These are phyloP conservation scores for Kwoniella europaea DNA, from an alignment of 768 basidiomycete genomes.

Conservation along the genomic window DNA sequence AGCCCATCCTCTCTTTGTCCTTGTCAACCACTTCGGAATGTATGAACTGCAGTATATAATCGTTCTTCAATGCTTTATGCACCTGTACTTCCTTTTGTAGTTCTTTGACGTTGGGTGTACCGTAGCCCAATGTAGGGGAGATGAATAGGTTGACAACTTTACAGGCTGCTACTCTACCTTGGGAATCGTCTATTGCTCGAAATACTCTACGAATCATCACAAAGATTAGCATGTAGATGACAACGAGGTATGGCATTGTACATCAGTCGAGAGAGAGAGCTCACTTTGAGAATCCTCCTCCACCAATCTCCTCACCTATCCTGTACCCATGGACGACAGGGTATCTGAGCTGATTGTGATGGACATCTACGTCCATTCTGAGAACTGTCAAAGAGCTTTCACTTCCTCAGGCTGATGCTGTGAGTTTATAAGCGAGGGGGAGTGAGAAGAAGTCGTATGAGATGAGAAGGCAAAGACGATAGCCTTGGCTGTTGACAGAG, in stretches of 20 bases:
- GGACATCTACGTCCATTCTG: conserved; percentile 25
- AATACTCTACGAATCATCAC: conserved; percentile 68
- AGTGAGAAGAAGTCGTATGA: too few relatives aligned
- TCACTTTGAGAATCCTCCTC: conserved; percentile 85
- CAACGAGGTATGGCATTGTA: too few relatives aligned
- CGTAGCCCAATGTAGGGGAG: conserved; percentile 34
- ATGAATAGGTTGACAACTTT: conserved; percentile 71
- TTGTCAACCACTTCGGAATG: conserved; percentile 75
- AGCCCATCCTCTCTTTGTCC: conserved; percentile 59
- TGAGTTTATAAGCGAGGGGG: too few relatives aligned
- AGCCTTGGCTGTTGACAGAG: background rate
- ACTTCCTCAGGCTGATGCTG: too few relatives aligned
- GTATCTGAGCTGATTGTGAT: conserved; percentile 25
- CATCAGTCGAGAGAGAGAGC: conserved; percentile 46
- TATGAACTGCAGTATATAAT: conserved; percentile 80
- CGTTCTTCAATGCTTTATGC: conserved; percentile 77
- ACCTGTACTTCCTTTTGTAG: conserved; percentile 92
- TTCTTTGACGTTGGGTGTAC: conserved; percentile 70
- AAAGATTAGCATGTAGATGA: too few relatives aligned
- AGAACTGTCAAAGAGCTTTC: too few relatives aligned
- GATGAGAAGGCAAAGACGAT: background rate
- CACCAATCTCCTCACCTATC: conserved; percentile 76
- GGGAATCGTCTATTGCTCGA: conserved; percentile 72
- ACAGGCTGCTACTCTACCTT: conserved; percentile 73
- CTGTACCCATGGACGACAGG: conserved; percentile 65